A percentile compares a stretch with the other conserved stretches of the same genome.
These are phyloP conservation scores for Hypoxylon sp. DNA, from an alignment of 2,329 filamentous ascomycete species.

Conservation along the genomic window DNA sequence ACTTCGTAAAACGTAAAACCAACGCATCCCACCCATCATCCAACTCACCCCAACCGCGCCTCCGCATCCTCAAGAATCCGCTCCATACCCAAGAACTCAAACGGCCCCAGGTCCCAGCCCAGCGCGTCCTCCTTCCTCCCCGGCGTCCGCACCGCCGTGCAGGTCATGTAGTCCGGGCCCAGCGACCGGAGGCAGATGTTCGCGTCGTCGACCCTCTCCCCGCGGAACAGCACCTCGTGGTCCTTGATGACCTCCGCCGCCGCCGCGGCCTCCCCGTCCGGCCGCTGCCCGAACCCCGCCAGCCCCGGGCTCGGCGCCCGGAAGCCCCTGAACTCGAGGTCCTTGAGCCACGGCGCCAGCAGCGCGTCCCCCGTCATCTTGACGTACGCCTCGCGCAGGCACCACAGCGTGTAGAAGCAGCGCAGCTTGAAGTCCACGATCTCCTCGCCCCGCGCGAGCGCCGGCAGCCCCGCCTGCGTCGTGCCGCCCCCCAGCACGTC, in stretches of 20 bases:
- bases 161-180: conserved; percentile 66
- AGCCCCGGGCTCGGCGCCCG: conserved; percentile 64
- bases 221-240: conserved; percentile 57
- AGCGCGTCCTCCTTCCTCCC: conserved; percentile 54
- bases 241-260: conserved; percentile 52
- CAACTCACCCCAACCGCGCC: conserved; percentile 30
- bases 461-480: conserved; percentile 40
- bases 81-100: conserved; percentile 59
- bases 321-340: conserved; percentile 76
- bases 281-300: conserved; percentile 42
- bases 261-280: conserved; percentile 49
- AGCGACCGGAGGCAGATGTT: conserved; percentile 60
- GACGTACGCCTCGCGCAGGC: conserved; percentile 83
- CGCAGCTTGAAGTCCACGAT: conserved; percentile 73
- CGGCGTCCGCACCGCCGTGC: conserved; percentile 62
- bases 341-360: conserved; percentile 77
- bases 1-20: background rate
- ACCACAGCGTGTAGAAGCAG: conserved; percentile 83
- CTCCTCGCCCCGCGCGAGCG: conserved; percentile 49
- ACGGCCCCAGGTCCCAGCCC: conserved; percentile 57
- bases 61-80: conserved; percentile 62
- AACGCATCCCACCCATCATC: background rate
- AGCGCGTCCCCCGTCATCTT: conserved; percentile 86
- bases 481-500: conserved; percentile 49
- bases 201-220: conserved; percentile 56